Evolutionary conservation across 306 rosid genomes (phyloP), one percentile per base, ranked within the genome.

Genomic region (Ziziphus jujuba): DNA sequence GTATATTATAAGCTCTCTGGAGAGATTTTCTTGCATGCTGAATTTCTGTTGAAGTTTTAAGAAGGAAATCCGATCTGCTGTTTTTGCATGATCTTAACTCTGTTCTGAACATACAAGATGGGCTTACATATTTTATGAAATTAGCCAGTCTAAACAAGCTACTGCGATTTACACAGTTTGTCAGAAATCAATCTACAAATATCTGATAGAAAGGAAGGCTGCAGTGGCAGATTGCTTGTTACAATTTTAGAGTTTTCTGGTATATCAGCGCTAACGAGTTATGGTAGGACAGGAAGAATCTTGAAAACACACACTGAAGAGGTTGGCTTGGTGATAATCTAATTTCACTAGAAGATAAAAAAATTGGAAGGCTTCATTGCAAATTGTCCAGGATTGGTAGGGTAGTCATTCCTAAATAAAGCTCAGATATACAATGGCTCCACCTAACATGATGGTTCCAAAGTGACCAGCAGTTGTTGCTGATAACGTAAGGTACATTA

Each of bases 261-360:
- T 7, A 34, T 35, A 5, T 35, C 25, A 33, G 20, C 15, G 61
- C 61, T 31, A 16, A 57, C 43, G 13, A 35, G 23, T 59, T 38
- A 34, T 59, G 64, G n/a, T 59, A 59, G 64, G 64, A 17, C 49
- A 35, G 49, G 40, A 17, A 33, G 45, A 58, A 33, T 34, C 15
- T 19, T 13, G 17, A 34, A 33, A 40, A 33, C 20, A 59, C 43
- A 19, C 4, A 59, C 22, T 19, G 3, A 6, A 35, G 6, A 59
- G 45, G 16, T 59, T 7, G 44, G 43, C 23, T 38, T 13, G 49
- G 28, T n/a, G 64, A 59, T 35, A 20, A 22, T 59, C 22, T 9
- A 16, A n/a, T 34, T 20, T 45, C 47, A 59, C 24, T 15, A 38
- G 50, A 44, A 56, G 49, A 34, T 40, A 40, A 40, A 12, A 40